Conservation (phyloP, 768 basidiomycete genomes). For the Mycena leptocephala region DNA sequence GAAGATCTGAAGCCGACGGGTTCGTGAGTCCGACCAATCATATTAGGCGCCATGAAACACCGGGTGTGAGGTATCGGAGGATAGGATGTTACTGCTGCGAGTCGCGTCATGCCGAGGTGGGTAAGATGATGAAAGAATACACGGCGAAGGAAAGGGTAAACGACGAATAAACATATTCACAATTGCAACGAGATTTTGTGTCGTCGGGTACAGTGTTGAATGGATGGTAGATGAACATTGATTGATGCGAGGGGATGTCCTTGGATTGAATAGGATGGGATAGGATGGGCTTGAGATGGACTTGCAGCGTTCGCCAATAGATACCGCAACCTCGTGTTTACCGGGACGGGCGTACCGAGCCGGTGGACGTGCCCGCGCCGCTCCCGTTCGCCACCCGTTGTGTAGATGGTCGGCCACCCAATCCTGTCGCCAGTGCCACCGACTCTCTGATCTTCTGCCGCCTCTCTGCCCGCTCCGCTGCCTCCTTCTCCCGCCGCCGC, state of each 20-base stretch:
- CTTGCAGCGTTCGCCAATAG: constrained; percentile 29
- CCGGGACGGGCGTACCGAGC: constrained; percentile 12
- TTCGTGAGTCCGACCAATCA: background rate
- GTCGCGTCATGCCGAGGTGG: constrained; percentile 25
- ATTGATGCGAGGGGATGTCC: constrained; percentile 18
- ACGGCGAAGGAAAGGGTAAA: constrained; percentile 16
- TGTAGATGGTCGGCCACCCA: constrained; percentile 4
- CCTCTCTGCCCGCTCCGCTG: constrained; percentile 29
- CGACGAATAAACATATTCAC: constrained; percentile 35
- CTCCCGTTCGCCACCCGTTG: constrained; percentile 22
- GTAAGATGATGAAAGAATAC: constrained; percentile 13
- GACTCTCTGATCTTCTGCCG: constrained; percentile 30
- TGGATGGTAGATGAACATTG: constrained; percentile 35
- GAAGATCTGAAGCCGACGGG: background rate
- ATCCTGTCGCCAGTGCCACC: constrained; percentile 26
- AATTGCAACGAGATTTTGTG: constrained; percentile 17
- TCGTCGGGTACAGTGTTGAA: constrained; percentile 28
- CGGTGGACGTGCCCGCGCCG: constrained; percentile 1
- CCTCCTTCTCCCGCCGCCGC: constrained; percentile 38
- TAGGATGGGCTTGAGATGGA: constrained; percentile 36
- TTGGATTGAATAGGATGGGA: constrained; percentile 26
- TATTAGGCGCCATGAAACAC: background rate
- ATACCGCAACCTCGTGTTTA: constrained; percentile 18
- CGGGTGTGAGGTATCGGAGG: constrained; percentile 19
- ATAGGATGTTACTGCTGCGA: constrained; percentile 35